These are phyloP conservation scores for Erigeron canadensis DNA, from an alignment of 129 eudicot species.

Conservation along the genomic window DNA sequence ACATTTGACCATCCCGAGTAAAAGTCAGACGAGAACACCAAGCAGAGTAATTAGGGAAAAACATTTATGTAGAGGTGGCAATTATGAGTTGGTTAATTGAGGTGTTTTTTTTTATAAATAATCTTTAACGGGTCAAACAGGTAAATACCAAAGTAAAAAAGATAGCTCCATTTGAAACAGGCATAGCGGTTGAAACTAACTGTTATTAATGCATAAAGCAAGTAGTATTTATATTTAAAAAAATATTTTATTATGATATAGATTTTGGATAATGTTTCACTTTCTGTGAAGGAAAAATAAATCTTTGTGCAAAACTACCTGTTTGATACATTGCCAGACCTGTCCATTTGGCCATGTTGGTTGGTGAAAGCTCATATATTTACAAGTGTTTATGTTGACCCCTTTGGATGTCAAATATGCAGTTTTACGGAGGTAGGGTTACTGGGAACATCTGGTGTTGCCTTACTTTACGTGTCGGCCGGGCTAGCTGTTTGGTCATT, in stretches of 20 bases:
- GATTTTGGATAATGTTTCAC: too few relatives aligned
- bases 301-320: not conserved
- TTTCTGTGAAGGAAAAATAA: too few relatives aligned
- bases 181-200: not conserved
- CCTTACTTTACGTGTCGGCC: conserved; percentile 75
- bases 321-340: not conserved
- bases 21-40: not conserved
- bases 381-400: not conserved
- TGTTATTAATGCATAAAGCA: not conserved
- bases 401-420: conserved; percentile 23
- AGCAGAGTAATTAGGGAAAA: not conserved
- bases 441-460: conserved; percentile 69
- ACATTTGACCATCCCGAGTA: not conserved
- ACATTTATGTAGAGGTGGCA: not conserved
- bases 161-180: too few relatives aligned
- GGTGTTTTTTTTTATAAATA: too few relatives aligned
- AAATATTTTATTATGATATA: not conserved
- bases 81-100: not conserved
- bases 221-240: not conserved
- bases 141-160: too few relatives aligned
- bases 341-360: not conserved
- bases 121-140: not conserved
- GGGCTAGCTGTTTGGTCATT: conserved; percentile 93
- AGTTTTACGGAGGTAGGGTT: conserved; percentile 65
- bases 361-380: not conserved